Evolutionary conservation across 2,329 filamentous ascomycete species (phyloP), one percentile per base, ranked within the genome.

Genomic region (Phaeosphaeriaceae sp.): DNA sequence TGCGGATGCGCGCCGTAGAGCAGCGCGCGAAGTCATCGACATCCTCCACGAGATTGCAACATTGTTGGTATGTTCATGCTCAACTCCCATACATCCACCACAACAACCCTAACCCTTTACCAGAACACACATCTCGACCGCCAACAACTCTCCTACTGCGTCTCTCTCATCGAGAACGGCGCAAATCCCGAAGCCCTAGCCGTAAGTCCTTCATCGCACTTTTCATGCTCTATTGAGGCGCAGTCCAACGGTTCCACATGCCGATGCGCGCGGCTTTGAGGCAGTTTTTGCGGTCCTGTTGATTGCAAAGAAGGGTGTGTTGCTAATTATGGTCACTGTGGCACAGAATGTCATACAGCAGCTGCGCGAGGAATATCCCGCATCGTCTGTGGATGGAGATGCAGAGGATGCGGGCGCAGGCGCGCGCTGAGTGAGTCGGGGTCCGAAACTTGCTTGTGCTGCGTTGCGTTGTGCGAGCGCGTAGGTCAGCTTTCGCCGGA

Each of bases 81-180:
- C 21, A n/a, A 19, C 40, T 9, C 27, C 36, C 33, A 33, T 41
- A 42, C 40, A 21, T 36, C 21, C 22, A 27, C 46, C 45, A 17
- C 27, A 51, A 50, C 54, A 31, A 54, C 3, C 36, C 31, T 36
- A 36, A 36, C 31, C 27, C 11, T 58, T 36, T 40, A 24, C 20
- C 59, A 98, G 94, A 97, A 98, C 80, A 97, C 94, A 61, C 88
- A 96, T 64, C 88, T 99, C 47, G 93, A 97, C 78, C 89, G 94
- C 31, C 90, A 93, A 53, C 93, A 93, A 20, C 84, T 99, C 19
- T 97, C 93, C 2, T 91, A 97, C 62, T 99, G 95, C 79, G 94
- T 98, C 59, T 97, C 93, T 53, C 86, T 99, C 78, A 96, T 99
- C 68, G 95, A 99, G 79, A 97, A 97, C 73, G 95, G 95, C 15